A percentile compares a stretch with the other conserved stretches of the same genome.
Conservation (phyloP, 2,329 filamentous ascomycete species). For the Ascochyta fabae region DNA sequence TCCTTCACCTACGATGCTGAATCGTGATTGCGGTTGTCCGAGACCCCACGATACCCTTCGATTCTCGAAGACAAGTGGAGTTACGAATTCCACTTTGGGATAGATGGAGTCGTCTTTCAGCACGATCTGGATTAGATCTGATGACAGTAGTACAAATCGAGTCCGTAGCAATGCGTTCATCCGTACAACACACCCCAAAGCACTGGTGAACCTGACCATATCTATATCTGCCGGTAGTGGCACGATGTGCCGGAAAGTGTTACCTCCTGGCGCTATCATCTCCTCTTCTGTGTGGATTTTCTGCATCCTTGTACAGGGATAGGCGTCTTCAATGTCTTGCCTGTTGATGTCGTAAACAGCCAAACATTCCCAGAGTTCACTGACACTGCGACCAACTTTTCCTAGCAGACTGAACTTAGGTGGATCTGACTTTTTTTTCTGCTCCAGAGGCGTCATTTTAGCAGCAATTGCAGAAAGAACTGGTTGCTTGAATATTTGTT, state of each 20-base stretch:
- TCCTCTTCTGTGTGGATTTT: background rate
- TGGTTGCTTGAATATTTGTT: constrained; percentile 6
- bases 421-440: background rate
- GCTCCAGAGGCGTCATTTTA: background rate
- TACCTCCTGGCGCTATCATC: constrained; percentile 5
- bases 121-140: background rate
- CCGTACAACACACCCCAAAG: background rate
- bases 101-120: background rate
- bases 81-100: background rate
- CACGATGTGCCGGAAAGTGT: constrained; percentile 1
- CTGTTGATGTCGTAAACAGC: background rate
- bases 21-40: constrained; percentile 3
- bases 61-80: background rate
- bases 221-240: constrained; percentile 1
- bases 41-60: constrained; percentile 1
- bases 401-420: background rate
- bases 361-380: background rate
- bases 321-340: constrained; percentile 2
- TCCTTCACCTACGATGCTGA: constrained; percentile 1
- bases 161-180: constrained; percentile 1
- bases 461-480: constrained; percentile 4
- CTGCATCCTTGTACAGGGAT: constrained; percentile 4
- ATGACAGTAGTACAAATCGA: constrained; percentile 1
- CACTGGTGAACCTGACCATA: background rate
- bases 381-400: background rate